Percentiles rank a stretch among this genome's conserved stretches.
Evolutionary conservation across 805 yeast genomes (phyloP).

Genomic region (Diddensiella santjacobensis): DNA sequence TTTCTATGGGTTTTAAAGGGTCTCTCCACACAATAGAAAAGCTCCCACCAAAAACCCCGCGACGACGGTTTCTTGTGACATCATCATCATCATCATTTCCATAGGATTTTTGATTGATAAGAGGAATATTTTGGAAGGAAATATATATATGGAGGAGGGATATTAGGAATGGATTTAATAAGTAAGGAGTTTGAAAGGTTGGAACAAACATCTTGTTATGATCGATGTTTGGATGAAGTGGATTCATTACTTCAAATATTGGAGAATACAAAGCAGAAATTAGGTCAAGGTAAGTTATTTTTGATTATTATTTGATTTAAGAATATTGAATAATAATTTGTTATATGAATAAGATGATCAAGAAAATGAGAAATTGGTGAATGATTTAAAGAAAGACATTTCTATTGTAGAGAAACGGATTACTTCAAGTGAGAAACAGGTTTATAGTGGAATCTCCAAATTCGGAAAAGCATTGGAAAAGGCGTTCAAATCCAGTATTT

Average conservation of each 20-base stretch:
- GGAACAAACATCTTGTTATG: slow-evolving; percentile 31
- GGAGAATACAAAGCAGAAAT: slow-evolving; percentile 24
- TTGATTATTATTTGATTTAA: too few relatives aligned
- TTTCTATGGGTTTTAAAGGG: too few relatives aligned
- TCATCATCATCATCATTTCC: too few relatives aligned
- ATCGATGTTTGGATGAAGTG: slow-evolving; percentile 31
- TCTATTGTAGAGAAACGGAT: slow-evolving; percentile 20
- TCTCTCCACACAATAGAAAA: too few relatives aligned
- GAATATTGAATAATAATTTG: too few relatives aligned
- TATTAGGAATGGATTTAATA: slow-evolving; percentile 1
- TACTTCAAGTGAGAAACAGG: slow-evolving; percentile 27
- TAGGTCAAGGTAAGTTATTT: slow-evolving; percentile 22
- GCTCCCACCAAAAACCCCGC: too few relatives aligned
- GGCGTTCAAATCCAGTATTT: slow-evolving; percentile 11
- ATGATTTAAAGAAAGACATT: slow-evolving; percentile 16
- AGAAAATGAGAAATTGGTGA: slow-evolving; percentile 13
- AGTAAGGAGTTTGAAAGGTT: slow-evolving; percentile 33
- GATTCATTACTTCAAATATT: slow-evolving; percentile 29
- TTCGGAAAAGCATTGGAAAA: slow-evolving; percentile 34
- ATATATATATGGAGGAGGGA: too few relatives aligned
- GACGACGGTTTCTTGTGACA: too few relatives aligned
- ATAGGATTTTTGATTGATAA: too few relatives aligned
- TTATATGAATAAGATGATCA: not conserved
- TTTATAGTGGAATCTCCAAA: slow-evolving; percentile 28
- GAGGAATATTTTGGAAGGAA: too few relatives aligned